Conservation (phyloP, 1,284 basidiomycete species). For the Pterula multifida region DNA sequence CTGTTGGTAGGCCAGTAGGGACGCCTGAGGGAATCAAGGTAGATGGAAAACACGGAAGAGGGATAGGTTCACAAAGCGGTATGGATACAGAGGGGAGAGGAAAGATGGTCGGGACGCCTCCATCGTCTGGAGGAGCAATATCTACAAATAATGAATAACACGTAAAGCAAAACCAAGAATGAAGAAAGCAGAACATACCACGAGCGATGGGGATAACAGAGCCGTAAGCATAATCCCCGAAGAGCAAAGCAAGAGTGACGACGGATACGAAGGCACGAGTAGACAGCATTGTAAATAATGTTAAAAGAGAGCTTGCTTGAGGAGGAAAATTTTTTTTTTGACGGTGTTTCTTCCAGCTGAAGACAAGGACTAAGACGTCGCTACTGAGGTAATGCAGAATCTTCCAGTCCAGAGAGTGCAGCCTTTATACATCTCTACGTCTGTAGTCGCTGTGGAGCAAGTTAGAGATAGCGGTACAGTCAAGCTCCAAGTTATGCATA, state of each 20-base stretch:
- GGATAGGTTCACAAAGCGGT: no score
- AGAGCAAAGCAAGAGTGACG: neutral
- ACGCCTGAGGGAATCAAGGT: no score
- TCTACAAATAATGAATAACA: no score
- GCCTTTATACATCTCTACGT: neutral
- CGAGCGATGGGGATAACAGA: neutral
- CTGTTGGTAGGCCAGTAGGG: no score
- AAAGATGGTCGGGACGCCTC: no score
- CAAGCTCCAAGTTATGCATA: neutral
- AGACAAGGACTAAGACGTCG: neutral
- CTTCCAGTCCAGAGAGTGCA: neutral
- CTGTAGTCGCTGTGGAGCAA: neutral
- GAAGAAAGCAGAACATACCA: neutral
- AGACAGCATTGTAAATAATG: neutral
- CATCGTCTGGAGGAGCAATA: no score
- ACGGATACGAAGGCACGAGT: neutral
- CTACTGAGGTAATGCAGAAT: neutral
- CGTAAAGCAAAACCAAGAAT: neutral
- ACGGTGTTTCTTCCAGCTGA: no score
- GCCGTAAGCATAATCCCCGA: neutral
- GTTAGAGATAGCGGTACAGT: neutral
- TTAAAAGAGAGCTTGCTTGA: neutral
- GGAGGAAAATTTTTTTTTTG: neutral
- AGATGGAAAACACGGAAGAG: no score
- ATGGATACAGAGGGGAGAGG: no score